Conservation (phyloP, 805 yeast species). For the Debaryomyces maramus region DNA sequence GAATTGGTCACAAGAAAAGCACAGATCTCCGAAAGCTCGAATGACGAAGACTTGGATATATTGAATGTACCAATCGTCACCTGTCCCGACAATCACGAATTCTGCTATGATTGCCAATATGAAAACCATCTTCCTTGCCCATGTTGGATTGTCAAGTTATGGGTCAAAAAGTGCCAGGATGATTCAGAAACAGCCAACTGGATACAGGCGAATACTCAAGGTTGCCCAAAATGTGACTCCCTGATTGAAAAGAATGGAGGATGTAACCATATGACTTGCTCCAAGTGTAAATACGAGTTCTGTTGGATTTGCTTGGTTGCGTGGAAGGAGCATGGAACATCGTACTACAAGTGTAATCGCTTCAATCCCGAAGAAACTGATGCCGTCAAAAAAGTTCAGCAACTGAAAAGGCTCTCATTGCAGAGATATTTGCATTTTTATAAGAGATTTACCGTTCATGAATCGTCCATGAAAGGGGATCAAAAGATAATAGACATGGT, state of each 20-base stretch:
- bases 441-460: constrained; percentile 72
- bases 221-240: constrained; percentile 79
- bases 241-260: constrained; percentile 94
- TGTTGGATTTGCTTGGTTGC: constrained; percentile 89
- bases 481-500: constrained; percentile 59
- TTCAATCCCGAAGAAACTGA: constrained; percentile 43
- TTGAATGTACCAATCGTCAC: constrained; percentile 61
- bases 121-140: constrained; percentile 87
- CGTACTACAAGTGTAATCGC: constrained; percentile 66
- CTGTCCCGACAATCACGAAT: constrained; percentile 66
- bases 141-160: constrained; percentile 62
- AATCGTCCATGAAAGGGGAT: constrained; percentile 73
- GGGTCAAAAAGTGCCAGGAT: constrained; percentile 80
- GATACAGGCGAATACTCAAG: constrained; percentile 81
- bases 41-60: constrained; percentile 3
- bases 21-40: constrained; percentile 5
- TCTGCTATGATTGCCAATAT: constrained; percentile 73
- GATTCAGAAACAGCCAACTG: constrained; percentile 88
- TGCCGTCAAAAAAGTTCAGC: constrained; percentile 40
- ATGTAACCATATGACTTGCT: constrained; percentile 93
- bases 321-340: constrained; percentile 70
- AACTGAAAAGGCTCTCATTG: constrained; percentile 48
- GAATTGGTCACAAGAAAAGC: constrained; percentile 19
- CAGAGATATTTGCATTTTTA: constrained; percentile 74
- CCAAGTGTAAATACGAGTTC: constrained; percentile 72